phyloP scores from a whole-genome alignment of 345 rosid species.

The thale cress (Arabidopsis thaliana) region TAIR10.1 NC_003076.8:824501-825000 shows the following conservation, averaged over 20 bases:
- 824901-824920: slow-evolving; percentile 22
- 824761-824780: slow-evolving; percentile 13
- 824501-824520: not conserved
- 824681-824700: too few species aligned
- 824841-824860: slow-evolving; percentile 4
- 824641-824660: not conserved
- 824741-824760: not conserved
- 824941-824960: not conserved
- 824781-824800: slow-evolving; percentile 16
- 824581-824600: not conserved
- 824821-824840: not conserved
- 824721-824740: not conserved
- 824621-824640: slow-evolving; percentile 9
- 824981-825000: too few species aligned
- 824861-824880: not conserved
- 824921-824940: not conserved
- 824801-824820: slow-evolving; percentile 1
- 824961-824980: not conserved
- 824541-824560: too few species aligned
- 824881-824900: not conserved
- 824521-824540: not conserved
- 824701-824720: not conserved
- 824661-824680: not conserved
- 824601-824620: slow-evolving; percentile 3
- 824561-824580: not conserved